Base-by-base conservation (phyloP, 805 yeast genomes). In the Monosporozyma siamensis region DNA sequence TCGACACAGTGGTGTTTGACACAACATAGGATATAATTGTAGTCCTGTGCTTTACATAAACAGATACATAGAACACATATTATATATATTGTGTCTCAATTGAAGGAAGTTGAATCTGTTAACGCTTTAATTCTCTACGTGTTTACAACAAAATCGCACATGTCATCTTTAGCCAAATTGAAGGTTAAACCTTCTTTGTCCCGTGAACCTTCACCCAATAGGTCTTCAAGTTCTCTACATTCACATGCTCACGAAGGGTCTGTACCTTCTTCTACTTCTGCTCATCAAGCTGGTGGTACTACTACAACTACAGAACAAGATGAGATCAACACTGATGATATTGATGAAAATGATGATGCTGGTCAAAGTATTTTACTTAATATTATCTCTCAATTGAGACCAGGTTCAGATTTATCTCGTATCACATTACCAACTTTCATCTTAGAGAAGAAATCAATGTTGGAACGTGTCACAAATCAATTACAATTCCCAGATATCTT, bases 371-470 rank as follows among this genome's bases (percentile, higher is more conserved):
- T 90, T 40, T 67, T 90, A 43, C 69, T 86, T 70, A 87, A 90
- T 12, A 86, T 90, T 45, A 92, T 90, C 44, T 69, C 95, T 10
- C 97, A 90, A 64, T 71, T 90, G 56, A 78, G 96, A 52, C 95
- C 94, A 0, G 97, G 97, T 1, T 77, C 83, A 41, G 98, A 92
- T 58, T 70, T 92, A 48, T 73, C 95, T 0, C 74, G 90, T 55
- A 90, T 92, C 49, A 90, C 98, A 0, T 70, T 92, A 41, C 98
- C 98, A 4, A 92, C 98, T 1, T 92, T 92, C 55, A 88, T 92
- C 40, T 69, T 92, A 42, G 98, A 92, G 63, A 82, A 94, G 60
- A 92, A 89, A 65, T 84, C 95, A 2, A 89, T 92, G 97, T 69
- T 92, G 42, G 98, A 92, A 63, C 77, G 98, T 58, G 86, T 92